Conservation (phyloP, 2,329 filamentous ascomycete species). For the Ophioceras dolichostomum region DNA sequence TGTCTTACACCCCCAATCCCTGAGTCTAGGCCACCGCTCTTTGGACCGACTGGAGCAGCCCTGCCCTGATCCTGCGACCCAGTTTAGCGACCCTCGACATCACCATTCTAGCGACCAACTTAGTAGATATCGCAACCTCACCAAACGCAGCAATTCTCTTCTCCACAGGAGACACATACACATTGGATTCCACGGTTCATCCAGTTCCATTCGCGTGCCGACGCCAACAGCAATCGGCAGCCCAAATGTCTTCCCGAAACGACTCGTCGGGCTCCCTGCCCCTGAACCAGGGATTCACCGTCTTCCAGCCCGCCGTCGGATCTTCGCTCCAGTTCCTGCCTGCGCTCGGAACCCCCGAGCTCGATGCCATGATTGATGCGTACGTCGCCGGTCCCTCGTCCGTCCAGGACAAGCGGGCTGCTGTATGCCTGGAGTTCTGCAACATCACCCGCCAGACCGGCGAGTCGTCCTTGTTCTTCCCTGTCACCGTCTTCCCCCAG, state of each 20-base stretch:
- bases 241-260: slow-evolving; percentile 22
- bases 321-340: slow-evolving; percentile 53
- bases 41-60: not conserved
- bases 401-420: slow-evolving; percentile 45
- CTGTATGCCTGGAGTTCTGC: slow-evolving; percentile 47
- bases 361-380: slow-evolving; percentile 46
- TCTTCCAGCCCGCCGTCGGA: slow-evolving; percentile 46
- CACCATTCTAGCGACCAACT: not conserved
- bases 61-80: not conserved
- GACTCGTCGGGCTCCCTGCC: slow-evolving; percentile 18
- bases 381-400: slow-evolving; percentile 41
- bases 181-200: not conserved
- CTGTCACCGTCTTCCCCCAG: slow-evolving; percentile 29
- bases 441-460: slow-evolving; percentile 39
- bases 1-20: not conserved
- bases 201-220: slow-evolving; percentile 1
- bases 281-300: slow-evolving; percentile 36
- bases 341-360: slow-evolving; percentile 48
- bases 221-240: too few relatives aligned
- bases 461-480: slow-evolving; percentile 49
- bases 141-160: too few relatives aligned
- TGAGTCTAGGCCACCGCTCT: not conserved
- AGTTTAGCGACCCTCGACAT: not conserved
- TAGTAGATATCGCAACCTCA: not conserved
- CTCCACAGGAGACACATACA: slow-evolving; percentile 5